Base-by-base conservation (phyloP, 768 basidiomycete species). In the Porphyrellus cyaneotinctus region DNA sequence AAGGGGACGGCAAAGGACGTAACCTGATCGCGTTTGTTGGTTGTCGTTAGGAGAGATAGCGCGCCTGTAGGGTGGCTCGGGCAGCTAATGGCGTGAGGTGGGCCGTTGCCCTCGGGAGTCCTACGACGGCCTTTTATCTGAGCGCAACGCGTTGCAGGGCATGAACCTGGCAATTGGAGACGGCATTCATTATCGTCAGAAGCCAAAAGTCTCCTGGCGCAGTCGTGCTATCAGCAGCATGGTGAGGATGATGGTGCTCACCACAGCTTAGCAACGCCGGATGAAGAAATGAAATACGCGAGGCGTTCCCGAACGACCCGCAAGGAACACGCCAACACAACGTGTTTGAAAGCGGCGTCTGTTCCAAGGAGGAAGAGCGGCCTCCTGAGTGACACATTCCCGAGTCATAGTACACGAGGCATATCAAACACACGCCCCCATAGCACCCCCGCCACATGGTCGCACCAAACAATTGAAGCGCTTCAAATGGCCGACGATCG, bases 401-500 rank as follows among this genome's bases (percentile, higher is more conserved):
- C 28, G 35, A 54, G 43, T n/a, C n/a, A 9, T 55, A 44, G 45
- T 22, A 52, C 63, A 65, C 51, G 64, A 65, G 61, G 64, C 53
- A 2, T 35, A 33, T 35, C 54, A 20, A 26, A 52, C 46, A 64
- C 62, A 64, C 62, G 63, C 62, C 51, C 42, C 35, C 8, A 42
- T 58, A 41, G 62, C 62, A 59, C 62, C 48, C 50, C 58, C 39
- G 57, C 52, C 68, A 54, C 69, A 69, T 69, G 67, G 59, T 30
- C 36, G 54, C 35, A 56, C 59, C 63, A 64, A 64, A 58, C 47
- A 61, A 53, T 18, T 55, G 38, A 59, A 57, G 53, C 52, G 43
- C 45, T 49, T 67, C 65, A 69, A 63, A 63, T 62, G 60, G 44
- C 61, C 51, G 54, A 50, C 56, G 56, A 52, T 58, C 51, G 45